Evolutionary conservation across 73 alveolate genomes (phyloP).

Genomic region (Symbiodinium pilosum): DNA sequence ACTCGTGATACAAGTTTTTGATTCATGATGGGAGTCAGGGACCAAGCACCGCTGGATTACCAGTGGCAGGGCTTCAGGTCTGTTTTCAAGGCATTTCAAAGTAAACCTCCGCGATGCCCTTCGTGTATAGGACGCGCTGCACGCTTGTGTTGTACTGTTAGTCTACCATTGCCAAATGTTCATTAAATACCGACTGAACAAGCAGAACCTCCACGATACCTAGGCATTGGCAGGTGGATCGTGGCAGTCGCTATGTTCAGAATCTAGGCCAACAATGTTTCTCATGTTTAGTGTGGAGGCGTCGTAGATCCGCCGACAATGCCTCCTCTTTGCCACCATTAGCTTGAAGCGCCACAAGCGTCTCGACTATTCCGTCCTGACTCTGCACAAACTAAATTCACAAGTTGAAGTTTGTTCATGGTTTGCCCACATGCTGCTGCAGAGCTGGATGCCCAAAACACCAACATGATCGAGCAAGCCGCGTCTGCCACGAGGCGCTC

Average conservation of each 20-base stretch:
- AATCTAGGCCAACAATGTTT: too few relatives aligned
- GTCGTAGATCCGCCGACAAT: background rate
- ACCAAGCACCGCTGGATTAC: background rate
- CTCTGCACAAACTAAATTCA: background rate
- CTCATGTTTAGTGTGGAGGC: too few relatives aligned
- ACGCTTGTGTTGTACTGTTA: too few relatives aligned
- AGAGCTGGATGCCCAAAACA: background rate
- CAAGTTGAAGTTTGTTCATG: too few relatives aligned
- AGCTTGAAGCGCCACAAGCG: background rate
- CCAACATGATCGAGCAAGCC: background rate
- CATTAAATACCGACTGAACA: too few relatives aligned
- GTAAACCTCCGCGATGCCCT: too few relatives aligned
- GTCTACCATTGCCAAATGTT: too few relatives aligned
- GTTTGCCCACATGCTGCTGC: background rate
- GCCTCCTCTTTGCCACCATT: constrained; percentile 1
- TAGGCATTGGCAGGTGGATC: too few relatives aligned
- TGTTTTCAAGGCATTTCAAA: background rate
- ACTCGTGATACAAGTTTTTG: too few relatives aligned
- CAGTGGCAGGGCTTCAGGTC: background rate
- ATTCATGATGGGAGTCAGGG: background rate
- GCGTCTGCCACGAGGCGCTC: background rate
- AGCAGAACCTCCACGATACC: too few relatives aligned
- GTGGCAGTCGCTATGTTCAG: too few relatives aligned
- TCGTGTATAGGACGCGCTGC: too few relatives aligned
- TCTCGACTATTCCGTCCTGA: background rate